phyloP scores from a whole-genome alignment of 1,284 basidiomycete genomes.

The Ceratobasidium sp. region DNA sequence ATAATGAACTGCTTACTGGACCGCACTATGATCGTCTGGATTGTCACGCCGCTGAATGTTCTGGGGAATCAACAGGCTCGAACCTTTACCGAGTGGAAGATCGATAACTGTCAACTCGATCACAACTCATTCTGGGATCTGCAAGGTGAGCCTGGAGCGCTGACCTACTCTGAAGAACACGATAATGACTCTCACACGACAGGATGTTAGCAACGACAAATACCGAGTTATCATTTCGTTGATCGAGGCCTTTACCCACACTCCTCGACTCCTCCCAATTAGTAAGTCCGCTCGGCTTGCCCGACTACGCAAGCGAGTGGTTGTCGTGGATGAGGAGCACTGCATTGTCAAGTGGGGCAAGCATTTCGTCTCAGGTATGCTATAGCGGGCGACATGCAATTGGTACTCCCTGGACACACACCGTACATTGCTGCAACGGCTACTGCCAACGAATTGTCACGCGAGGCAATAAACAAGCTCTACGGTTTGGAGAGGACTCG shows the following conservation, averaged over 20 bases:
- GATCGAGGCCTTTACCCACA: conserved; percentile 9
- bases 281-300: background rate
- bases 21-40: background rate
- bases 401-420: background rate
- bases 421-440: conserved; percentile 4
- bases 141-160: background rate
- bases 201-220: background rate
- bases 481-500: background rate
- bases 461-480: conserved; percentile 12
- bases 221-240: conserved; percentile 30
- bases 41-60: conserved; percentile 13
- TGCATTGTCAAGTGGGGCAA: conserved; percentile 15
- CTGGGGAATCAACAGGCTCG: conserved; percentile 9
- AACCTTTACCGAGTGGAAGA: background rate
- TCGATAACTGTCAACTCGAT: conserved; percentile 22
- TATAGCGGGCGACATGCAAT: background rate
- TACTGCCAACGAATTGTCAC: conserved; percentile 2
- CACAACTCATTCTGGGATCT: background rate
- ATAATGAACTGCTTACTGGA: background rate
- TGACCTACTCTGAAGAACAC: background rate
- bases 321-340: conserved; percentile 42
- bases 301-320: background rate
- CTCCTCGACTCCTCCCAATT: background rate
- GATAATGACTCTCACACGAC: background rate
- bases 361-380: conserved; percentile 1